phyloP scores from a whole-genome alignment of 306 rosid genomes.

The Heteromeles arbutifolia region DNA sequence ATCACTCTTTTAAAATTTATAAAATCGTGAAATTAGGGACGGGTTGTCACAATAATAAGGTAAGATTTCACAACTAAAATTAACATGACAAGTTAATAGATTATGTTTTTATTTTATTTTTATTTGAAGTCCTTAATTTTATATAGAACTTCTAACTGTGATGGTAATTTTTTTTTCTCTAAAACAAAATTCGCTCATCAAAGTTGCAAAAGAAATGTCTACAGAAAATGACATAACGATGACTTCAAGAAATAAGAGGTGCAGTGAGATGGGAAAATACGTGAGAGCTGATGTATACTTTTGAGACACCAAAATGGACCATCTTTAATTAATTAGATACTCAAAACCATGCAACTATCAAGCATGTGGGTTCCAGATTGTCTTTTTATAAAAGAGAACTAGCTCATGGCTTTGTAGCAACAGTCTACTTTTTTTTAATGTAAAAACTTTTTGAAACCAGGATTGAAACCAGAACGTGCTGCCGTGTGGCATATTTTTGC shows the following conservation, averaged over 20 bases:
- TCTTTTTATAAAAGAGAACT: too few species aligned
- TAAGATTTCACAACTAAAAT: neutral
- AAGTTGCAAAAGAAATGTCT: neutral
- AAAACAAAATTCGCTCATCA: neutral
- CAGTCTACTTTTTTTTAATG: rapidly evolving
- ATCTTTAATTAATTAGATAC: neutral
- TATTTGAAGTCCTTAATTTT: too few species aligned
- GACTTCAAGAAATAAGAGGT: neutral
- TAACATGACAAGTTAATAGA: neutral
- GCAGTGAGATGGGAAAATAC: neutral
- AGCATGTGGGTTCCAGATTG: neutral
- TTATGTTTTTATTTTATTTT: too few species aligned
- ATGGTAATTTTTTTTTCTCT: neutral
- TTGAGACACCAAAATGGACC: neutral
- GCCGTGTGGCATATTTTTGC: too few species aligned
- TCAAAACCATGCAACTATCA: neutral
- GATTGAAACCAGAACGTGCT: too few species aligned
- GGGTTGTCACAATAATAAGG: too few species aligned
- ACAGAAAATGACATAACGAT: neutral
- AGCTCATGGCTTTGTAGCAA: rapidly evolving
- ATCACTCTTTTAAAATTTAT: too few species aligned
- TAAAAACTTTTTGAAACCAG: too few species aligned
- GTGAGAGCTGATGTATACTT: neutral
- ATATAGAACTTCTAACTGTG: too few species aligned
- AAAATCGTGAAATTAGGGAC: too few species aligned